Evolutionary conservation across 2,329 filamentous ascomycete genomes (phyloP), one percentile per base, ranked within the genome.

Genomic region (Diaporthe aspalathi): DNA sequence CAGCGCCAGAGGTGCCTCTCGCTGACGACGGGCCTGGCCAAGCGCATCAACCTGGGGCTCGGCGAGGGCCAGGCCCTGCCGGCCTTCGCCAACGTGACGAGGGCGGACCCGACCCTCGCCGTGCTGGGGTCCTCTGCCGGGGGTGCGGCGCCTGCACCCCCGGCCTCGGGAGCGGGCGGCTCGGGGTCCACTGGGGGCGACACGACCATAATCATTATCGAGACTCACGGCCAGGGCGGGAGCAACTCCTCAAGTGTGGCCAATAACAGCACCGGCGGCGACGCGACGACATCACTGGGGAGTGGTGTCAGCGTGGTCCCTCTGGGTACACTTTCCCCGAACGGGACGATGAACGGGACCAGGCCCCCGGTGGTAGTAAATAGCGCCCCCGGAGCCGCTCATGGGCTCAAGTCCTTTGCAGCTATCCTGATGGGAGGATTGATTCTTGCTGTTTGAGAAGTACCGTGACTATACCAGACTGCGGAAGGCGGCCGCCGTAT

Each of bases 1-100:
- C 62, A 70, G 69, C 69, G 69, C 40, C 62, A 70, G 69, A n/a
- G 69, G 12, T 70, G 69, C 32, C 32, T 70, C 2, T 47, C 40
- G 3, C 2, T 57, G 52, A 67, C 35, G 22, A 27, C 40, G 8
- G 27, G 22, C 14, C 43, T 70, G 2, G 8, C 62, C 2, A 70
- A 70, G 45, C 24, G 69, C 20, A 60, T 70, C 22, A 70, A 67
- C 14, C 16, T 63, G 22, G 62, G 62, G 17, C 40, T 67, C 5
- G 62, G 62, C 8, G 62, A 50, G 43, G 47, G 56, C 35, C 62
- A 70, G 43, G 50, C 69, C 22, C 14, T 60, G 52, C 62, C 69
- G 8, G 38, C 35, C 5, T 70, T 70, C 17, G 69, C 69, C 6
- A 70, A 70, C 14, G 69, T 62, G 7, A 70, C 69, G 12, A 38